Evolutionary conservation across 2,329 filamentous ascomycete genomes (phyloP), one percentile per base, ranked within the genome.

Genomic region (Tolypocladium tundrense): DNA sequence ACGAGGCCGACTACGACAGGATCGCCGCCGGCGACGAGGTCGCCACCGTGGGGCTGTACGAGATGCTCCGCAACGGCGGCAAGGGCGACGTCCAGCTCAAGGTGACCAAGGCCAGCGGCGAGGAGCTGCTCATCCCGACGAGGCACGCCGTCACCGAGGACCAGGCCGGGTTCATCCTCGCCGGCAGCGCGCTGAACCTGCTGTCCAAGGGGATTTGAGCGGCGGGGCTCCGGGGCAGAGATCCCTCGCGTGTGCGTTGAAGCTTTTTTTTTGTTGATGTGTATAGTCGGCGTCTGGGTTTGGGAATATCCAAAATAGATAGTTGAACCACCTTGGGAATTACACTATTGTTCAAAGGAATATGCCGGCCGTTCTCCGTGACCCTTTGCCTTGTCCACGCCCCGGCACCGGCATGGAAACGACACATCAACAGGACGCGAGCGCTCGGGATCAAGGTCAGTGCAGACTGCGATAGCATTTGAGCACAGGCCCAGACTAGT

Each of bases 131-230:
- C 43, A 82, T 99, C 59, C 82, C 84, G 53, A 91, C 91, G n/a
- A 90, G 86, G 75, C 93, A 97, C 71, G 90, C 90, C 14, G 80
- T 99, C 61, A 95, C 86, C 69, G 83, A 87, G 75, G 94, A 97
- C 71, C 94, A 99, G 79, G 90, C 90, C 60, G 86, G 82, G 0
- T 99, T 97, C 69, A 90, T 99, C 63, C 78, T 99, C 55, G 94
- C 94, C 0, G 94, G 94, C 3, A 96, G 91, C 72, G 94, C 94
- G 48, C 73, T 99, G 75, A 99, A 99, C 74, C 70, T 97, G 72
- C 75, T 99, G 66, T 88, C 91, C 52, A 87, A 87, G 79, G 67
- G 72, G 2, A 53, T 68, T 13, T 73, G 63, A 61, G 54, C 6
- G 24, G n/a, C 19, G 14, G n/a, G 19, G n/a, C 8, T 16, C 11